phyloP scores from a whole-genome alignment of 108 stramenopile species.

The Pelagomonas calceolata region DNA sequence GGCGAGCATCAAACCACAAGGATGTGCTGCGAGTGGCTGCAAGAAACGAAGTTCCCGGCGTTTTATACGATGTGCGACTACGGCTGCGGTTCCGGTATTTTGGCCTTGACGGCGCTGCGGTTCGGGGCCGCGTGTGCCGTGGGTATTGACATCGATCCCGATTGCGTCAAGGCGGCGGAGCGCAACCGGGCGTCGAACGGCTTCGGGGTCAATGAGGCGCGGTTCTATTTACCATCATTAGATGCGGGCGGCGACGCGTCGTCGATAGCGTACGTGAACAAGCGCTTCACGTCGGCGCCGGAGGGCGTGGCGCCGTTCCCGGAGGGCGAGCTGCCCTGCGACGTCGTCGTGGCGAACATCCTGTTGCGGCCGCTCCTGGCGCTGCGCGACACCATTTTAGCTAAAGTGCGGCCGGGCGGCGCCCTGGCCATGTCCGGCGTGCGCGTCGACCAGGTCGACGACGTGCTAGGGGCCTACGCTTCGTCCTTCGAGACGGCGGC shows the following conservation, averaged over 20 bases:
- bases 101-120: conserved; percentile 11
- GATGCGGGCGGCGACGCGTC: not conserved
- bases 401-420: not conserved
- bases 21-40: conserved; percentile 13
- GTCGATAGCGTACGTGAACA: not conserved
- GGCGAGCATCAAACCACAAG: conserved; percentile 22
- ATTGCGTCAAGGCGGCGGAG: not conserved
- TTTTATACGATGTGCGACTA: conserved; percentile 4
- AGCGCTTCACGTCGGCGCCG: not conserved
- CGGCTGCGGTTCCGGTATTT: conserved; percentile 18
- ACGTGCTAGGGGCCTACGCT: not conserved
- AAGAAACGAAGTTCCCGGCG: not conserved
- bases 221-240: not conserved
- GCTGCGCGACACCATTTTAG: not conserved
- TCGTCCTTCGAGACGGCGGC: not conserved
- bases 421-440: not conserved
- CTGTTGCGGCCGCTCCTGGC: not conserved
- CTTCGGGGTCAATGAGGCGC: not conserved
- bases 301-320: not conserved
- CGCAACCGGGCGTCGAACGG: not conserved
- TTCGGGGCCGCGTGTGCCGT: conserved; percentile 10
- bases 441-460: not conserved
- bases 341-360: conserved; percentile 9
- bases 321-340: too few species aligned
- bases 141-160: conserved; percentile 1